Evolutionary conservation across 345 rosid species (phyloP).

Genomic region (Lenwebbia sp.): DNA sequence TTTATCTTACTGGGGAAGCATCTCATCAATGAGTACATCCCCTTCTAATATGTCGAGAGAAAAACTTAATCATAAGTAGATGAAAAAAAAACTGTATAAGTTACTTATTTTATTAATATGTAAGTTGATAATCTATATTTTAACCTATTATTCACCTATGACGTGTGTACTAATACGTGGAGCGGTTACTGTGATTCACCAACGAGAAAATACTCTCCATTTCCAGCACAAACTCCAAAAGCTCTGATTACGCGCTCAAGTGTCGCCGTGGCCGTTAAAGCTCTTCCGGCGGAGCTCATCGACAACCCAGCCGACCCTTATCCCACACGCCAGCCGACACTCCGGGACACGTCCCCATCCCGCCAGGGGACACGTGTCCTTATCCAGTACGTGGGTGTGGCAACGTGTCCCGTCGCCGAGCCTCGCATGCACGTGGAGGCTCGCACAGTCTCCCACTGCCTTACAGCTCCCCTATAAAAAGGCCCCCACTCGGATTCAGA

Average conservation of each 20-base stretch:
- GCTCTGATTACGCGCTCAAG: neutral
- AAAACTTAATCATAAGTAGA: neutral
- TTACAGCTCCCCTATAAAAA: neutral
- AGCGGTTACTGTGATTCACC: too few relatives aligned
- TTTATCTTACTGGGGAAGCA: too few relatives aligned
- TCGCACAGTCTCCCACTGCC: neutral
- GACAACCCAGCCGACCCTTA: neutral
- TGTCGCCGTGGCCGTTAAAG: neutral
- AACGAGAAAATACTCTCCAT: too few relatives aligned
- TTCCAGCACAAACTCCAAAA: neutral
- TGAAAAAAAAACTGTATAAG: too few relatives aligned
- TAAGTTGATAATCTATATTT: neutral
- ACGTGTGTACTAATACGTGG: neutral
- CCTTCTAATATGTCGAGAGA: rapidly evolving
- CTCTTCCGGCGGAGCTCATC: neutral
- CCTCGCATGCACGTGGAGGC: slow-evolving; percentile 1
- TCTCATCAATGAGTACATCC: neutral
- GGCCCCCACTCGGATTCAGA: neutral
- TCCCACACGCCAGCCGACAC: neutral
- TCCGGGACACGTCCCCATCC: neutral
- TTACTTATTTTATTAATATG: too few relatives aligned
- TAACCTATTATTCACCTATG: neutral
- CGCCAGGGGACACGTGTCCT: too few relatives aligned
- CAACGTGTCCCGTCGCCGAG: neutral
- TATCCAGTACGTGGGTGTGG: too few relatives aligned